phyloP scores from a whole-genome alignment of 805 yeast genomes.

The Schwanniomyces yamadae region DNA sequence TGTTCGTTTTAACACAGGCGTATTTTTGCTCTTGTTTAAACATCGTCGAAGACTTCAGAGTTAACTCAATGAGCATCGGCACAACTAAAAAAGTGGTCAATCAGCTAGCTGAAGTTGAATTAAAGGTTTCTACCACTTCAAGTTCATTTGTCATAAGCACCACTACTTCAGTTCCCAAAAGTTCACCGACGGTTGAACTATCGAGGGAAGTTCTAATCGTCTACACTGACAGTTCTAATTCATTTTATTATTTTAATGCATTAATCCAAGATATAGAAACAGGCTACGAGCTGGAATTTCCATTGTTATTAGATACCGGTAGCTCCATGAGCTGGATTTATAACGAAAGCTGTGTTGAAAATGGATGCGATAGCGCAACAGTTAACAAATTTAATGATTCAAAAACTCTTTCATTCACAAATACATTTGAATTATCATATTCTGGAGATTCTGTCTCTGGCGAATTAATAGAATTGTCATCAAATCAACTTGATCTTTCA shows the following conservation, averaged over 20 bases:
- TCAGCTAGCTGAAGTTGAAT: background rate
- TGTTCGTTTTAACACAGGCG: too few species aligned
- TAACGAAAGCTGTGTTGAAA: slow-evolving; percentile 46
- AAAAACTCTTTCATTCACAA: slow-evolving; percentile 13
- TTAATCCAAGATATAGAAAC: slow-evolving; percentile 20
- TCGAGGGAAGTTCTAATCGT: slow-evolving; percentile 16
- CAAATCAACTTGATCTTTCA: slow-evolving; percentile 28
- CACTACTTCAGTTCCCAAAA: slow-evolving; percentile 9
- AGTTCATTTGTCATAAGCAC: slow-evolving; percentile 7
- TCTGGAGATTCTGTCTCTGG: slow-evolving; percentile 57
- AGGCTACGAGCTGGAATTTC: slow-evolving; percentile 36
- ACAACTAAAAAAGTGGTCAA: background rate
- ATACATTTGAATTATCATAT: slow-evolving; percentile 50
- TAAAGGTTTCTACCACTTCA: slow-evolving; percentile 5
- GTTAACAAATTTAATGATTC: slow-evolving; percentile 23
- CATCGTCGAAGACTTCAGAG: slow-evolving; percentile 17
- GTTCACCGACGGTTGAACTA: slow-evolving; percentile 16
- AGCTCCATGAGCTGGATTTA: slow-evolving; percentile 66
- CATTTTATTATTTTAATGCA: slow-evolving; percentile 18
- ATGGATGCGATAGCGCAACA: slow-evolving; percentile 38
- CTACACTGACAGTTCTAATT: slow-evolving; percentile 18
- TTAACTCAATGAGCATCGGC: slow-evolving; percentile 8
- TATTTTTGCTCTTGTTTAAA: background rate
- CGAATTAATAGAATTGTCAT: slow-evolving; percentile 31
- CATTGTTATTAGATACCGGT: slow-evolving; percentile 63